Base-by-base conservation (phyloP, 306 rosid species). In the Sicyos baderoa region DNA sequence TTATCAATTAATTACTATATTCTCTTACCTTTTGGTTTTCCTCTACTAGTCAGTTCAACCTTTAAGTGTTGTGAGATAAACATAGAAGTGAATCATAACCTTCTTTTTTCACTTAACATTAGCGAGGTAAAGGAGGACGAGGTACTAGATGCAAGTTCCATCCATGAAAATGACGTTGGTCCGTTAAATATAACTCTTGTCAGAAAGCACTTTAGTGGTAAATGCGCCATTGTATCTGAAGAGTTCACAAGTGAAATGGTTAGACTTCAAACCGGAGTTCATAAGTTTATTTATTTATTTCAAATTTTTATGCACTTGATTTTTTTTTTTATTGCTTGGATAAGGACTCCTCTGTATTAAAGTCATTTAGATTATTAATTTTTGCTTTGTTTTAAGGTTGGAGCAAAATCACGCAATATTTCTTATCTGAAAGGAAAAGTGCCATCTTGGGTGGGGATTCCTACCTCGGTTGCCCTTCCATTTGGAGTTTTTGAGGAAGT, bases 381-480 rank as follows among this genome's bases (percentile, higher is more conserved):
- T 44, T 67, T 48, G 2, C 2, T 29, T 29, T 29, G 35, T 29
- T 29, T 72, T 35, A 93, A 25, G 99, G 99, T 93, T 81, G 99
- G 99, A 76, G 99, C 99, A 60, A 93, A 90, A 75, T 90, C 99
- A 57, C 99, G 96, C 49, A 90, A 90, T 78, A 90, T 93, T 48
- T 76, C 87, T 71, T 86, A 90, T 79, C 74, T 93, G 62, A 93
- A 82, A 80, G 97, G 96, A 75, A 93, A 88, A 82, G 86, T 90
- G 47, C 94, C 97, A 48, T 86, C 99, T 48, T 90, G 96, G 99
- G 60, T 93, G 66, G 99, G 96, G 54, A 93, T 93, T 71, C 99
- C 99, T 53, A 88, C 99, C 60, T 93, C 99, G 25, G 90, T 90
- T 65, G 99, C 99, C 73, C 76, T 93, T 67, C 99, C 99, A 13